phyloP scores from a whole-genome alignment of 305 asterid genomes.

The Fraxinus angustifolia region DNA sequence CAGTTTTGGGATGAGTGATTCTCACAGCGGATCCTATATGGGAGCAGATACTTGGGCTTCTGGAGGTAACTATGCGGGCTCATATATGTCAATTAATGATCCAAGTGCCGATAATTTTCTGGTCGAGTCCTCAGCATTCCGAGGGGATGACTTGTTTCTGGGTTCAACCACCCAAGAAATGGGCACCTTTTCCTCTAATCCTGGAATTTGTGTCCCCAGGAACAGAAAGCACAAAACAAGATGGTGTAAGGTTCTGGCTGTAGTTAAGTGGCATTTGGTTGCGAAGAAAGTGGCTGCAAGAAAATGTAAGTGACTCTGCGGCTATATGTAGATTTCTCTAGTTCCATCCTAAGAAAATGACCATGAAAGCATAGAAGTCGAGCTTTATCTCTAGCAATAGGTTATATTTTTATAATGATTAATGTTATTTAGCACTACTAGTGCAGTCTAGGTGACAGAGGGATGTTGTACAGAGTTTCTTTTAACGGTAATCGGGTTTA shows the following conservation, averaged over 20 bases:
- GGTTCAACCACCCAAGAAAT: conserved; percentile 38
- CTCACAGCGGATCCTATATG: conserved; percentile 33
- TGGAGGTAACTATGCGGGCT: conserved; percentile 25
- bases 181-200: conserved; percentile 37
- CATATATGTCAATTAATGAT: conserved; percentile 38
- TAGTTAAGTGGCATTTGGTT: conserved; percentile 66
- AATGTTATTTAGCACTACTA: background rate
- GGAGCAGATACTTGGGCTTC: conserved; percentile 34
- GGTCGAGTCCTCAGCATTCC: conserved; percentile 44
- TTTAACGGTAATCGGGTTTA: background rate
- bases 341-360: background rate
- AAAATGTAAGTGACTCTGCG: conserved; percentile 32
- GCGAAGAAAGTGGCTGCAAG: conserved; percentile 53
- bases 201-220: conserved; percentile 37
- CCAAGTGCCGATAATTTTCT: conserved; percentile 36
- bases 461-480: conserved; percentile 19
- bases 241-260: conserved; percentile 81
- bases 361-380: background rate
- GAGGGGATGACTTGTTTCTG: conserved; percentile 35
- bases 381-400: background rate
- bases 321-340: conserved; percentile 26
- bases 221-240: conserved; percentile 46
- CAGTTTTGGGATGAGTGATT: conserved; percentile 36
- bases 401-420: background rate
- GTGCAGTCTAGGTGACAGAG: background rate